These are phyloP conservation scores for Venturia asperata DNA, from an alignment of 2,329 filamentous ascomycete genomes.

Conservation along the genomic window DNA sequence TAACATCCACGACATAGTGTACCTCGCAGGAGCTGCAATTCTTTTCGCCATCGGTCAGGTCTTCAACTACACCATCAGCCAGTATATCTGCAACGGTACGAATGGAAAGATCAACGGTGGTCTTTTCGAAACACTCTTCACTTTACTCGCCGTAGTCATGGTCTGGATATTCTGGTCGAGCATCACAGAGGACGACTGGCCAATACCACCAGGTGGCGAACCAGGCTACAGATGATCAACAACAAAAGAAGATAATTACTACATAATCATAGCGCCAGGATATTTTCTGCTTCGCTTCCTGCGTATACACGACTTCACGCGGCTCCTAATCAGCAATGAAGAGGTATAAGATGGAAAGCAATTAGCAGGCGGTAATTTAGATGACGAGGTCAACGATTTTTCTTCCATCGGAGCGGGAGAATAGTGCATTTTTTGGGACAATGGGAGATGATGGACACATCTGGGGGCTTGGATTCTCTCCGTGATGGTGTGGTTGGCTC, in stretches of 20 bases:
- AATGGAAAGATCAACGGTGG: slow-evolving; percentile 84
- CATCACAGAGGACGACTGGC: slow-evolving; percentile 99
- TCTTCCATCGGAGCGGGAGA: not conserved
- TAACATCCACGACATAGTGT: slow-evolving; percentile 45
- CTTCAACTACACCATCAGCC: slow-evolving; percentile 92
- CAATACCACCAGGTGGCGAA: slow-evolving; percentile 40
- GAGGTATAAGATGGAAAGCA: not conserved
- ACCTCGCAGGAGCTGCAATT: slow-evolving; percentile 64
- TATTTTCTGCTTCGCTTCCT: not conserved
- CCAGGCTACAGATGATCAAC: slow-evolving; percentile 18
- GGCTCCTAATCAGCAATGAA: not conserved
- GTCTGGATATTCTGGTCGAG: slow-evolving; percentile 98
- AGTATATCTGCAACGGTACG: slow-evolving; percentile 80
- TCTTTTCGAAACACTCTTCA: slow-evolving; percentile 90
- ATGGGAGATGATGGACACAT: not conserved
- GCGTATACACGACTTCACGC: slow-evolving; percentile 3
- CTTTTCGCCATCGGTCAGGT: slow-evolving; percentile 89
- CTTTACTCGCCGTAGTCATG: slow-evolving; percentile 68
- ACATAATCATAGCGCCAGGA: not conserved
- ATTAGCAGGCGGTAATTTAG: slow-evolving; percentile 1
- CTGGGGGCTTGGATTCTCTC: slow-evolving; percentile 8
- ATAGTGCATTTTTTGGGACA: not conserved
- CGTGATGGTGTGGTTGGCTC: not conserved
- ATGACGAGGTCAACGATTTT: slow-evolving; percentile 12
- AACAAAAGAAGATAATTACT: not conserved